Base-by-base conservation (phyloP, 768 basidiomycete genomes). In the Sarcodon sp. region DNA sequence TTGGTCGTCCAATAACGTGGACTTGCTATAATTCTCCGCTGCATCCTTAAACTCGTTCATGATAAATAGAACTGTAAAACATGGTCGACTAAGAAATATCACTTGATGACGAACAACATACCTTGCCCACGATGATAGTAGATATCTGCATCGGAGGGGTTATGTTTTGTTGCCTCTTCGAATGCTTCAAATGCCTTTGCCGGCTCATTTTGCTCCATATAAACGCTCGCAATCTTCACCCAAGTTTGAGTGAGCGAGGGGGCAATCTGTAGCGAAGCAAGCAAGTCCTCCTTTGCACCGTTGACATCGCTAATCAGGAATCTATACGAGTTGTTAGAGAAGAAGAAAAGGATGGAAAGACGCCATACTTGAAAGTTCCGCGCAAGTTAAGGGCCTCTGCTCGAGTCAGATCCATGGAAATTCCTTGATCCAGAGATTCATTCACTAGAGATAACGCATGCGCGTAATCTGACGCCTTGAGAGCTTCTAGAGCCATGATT, bases 101-200 rank as follows among this genome's bases (percentile, higher is more conserved):
- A 33, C 13, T 7, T 37, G 27, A 39, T 38, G 34, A 54, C 6
- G 36, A 10, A 33, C 46, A 52, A 48, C 72, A 44, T 44, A 87
- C 88, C 88, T 72, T 99, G 96, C 41, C 94, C 96, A 55, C 93
- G 89, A 63, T 99, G 96, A 66, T 99, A 99, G 70, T 89, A 98
- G 49, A 96, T 90, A 64, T 98, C 94, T 0, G 94, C 83, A 65
- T 98, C 93, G 44, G 80, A 69, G 6, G 81, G 68, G 57, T 98
- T 82, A 55, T 85, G 76, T 55, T 73, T 71, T 59, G 91, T 83
- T 1, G 96, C 96, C 53, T 83, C 72, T 39, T 94, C 92, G 61
- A 97, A 98, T 61, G 85, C 87, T 50, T 83, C 79, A 65, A 98
- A 92, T 1, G 94, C 87, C 54, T 77, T 79, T 15, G 71, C 66